These are phyloP conservation scores for Scedosporium boydii DNA, from an alignment of 2,329 filamentous ascomycete species.

Conservation along the genomic window DNA sequence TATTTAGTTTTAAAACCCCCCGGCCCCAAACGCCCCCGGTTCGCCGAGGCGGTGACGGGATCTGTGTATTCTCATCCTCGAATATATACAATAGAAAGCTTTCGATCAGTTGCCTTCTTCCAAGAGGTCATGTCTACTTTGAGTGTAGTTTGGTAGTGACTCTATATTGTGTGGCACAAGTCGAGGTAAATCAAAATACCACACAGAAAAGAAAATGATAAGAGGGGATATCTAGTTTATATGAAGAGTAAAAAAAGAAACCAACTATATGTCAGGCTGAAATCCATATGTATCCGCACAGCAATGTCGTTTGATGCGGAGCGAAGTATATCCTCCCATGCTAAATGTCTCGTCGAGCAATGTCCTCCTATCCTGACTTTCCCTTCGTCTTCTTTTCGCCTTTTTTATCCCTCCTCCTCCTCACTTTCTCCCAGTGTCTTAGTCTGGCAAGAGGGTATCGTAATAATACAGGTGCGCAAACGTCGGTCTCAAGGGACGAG, in stretches of 20 bases:
- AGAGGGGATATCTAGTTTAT: neutral
- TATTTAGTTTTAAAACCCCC: neutral
- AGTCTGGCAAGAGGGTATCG: slow-evolving; percentile 1
- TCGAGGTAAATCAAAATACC: too few relatives aligned
- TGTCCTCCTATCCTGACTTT: neutral
- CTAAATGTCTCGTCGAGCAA: too few relatives aligned
- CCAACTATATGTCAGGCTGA: neutral
- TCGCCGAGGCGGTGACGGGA: neutral
- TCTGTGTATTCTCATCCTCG: slow-evolving; percentile 1
- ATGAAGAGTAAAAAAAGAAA: neutral
- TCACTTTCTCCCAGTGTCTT: neutral
- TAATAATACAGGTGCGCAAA: slow-evolving; percentile 4
- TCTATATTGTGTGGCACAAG: too few relatives aligned
- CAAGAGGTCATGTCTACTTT: neutral
- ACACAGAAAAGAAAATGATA: neutral
- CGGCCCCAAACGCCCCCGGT: neutral
- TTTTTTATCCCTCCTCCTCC: neutral
- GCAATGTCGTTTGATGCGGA: neutral
- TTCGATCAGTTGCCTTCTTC: neutral
- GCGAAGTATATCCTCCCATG: neutral
- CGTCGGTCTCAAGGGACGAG: neutral
- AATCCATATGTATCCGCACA: neutral
- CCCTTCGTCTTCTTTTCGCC: neutral
- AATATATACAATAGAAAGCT: slow-evolving; percentile 1
- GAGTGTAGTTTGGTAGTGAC: neutral